Evolutionary conservation across 2,329 filamentous ascomycete species (phyloP).

Genomic region (Calycina herbarum): DNA sequence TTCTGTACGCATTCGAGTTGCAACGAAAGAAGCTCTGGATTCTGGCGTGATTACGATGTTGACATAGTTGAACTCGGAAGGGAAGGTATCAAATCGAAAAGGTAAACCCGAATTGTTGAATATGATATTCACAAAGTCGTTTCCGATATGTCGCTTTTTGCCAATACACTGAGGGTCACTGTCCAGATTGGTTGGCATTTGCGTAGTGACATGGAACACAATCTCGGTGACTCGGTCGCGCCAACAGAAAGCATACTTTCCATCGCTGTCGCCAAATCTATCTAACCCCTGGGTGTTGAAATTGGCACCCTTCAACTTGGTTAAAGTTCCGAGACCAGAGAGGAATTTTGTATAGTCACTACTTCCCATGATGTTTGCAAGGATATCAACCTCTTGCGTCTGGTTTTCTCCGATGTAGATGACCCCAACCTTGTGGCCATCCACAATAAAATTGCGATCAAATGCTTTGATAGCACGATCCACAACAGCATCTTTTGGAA

Average conservation of each 20-base stretch:
- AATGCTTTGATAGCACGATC: slow-evolving; percentile 74
- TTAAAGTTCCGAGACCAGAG: slow-evolving; percentile 76
- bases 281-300: slow-evolving; percentile 96
- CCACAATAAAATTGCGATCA: slow-evolving; percentile 84
- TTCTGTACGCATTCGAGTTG: slow-evolving; percentile 51
- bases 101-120: slow-evolving; percentile 94
- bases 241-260: slow-evolving; percentile 89
- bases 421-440: slow-evolving; percentile 93
- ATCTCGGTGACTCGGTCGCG: slow-evolving; percentile 93
- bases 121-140: slow-evolving; percentile 96
- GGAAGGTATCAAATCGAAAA: slow-evolving; percentile 89
- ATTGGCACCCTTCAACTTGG: slow-evolving; percentile 74
- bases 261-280: slow-evolving; percentile 73
- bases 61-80: slow-evolving; percentile 93
- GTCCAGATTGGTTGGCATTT: slow-evolving; percentile 90
- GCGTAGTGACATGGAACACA: slow-evolving; percentile 91
- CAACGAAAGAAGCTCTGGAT: slow-evolving; percentile 73
- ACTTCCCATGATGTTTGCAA: slow-evolving; percentile 83
- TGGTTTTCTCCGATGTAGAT: slow-evolving; percentile 91
- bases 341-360: slow-evolving; percentile 86
- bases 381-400: slow-evolving; percentile 76
- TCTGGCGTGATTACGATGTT: slow-evolving; percentile 94
- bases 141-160: slow-evolving; percentile 95
- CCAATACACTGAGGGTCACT: slow-evolving; percentile 72
- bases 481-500: slow-evolving; percentile 57